Conservation (phyloP, 108 stramenopile genomes). For the Conticribra guillardii region DNA sequence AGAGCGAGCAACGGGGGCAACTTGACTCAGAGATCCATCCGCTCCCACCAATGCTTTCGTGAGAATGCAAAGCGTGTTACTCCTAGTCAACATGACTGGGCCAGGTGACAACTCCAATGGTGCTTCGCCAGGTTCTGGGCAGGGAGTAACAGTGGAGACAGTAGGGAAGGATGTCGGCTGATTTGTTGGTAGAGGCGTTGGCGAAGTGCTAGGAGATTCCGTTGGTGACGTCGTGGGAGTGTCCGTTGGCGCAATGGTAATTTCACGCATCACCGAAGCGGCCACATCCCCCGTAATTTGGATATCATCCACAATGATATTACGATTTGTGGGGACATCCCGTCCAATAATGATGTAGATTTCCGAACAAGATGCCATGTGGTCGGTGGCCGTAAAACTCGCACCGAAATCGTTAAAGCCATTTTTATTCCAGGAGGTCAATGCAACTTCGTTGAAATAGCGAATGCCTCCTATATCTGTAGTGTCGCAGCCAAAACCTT, state of each 20-base stretch:
- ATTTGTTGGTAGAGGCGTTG: constrained; percentile 12
- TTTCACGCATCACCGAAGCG: not conserved
- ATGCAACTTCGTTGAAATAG: constrained; percentile 21
- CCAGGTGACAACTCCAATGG: constrained; percentile 20
- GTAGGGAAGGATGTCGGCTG: constrained; percentile 40
- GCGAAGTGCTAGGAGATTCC: not conserved
- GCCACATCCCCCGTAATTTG: constrained; percentile 21
- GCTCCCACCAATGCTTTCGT: constrained; percentile 25
- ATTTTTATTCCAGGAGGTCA: constrained; percentile 31
- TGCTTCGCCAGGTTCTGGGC: constrained; percentile 11
- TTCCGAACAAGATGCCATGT: constrained; percentile 26
- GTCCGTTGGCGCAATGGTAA: constrained; percentile 27
- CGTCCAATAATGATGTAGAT: constrained; percentile 31
- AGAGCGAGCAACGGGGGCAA: constrained; percentile 51
- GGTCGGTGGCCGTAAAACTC: constrained; percentile 22
- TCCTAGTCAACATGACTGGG: constrained; percentile 29
- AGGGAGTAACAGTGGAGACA: constrained; percentile 24
- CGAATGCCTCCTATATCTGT: constrained; percentile 21
- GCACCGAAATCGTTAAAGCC: constrained; percentile 38
- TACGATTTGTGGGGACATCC: constrained; percentile 25
- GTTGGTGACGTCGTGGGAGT: not conserved
- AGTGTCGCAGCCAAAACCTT: constrained; percentile 36
- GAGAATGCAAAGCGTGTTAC: constrained; percentile 36
- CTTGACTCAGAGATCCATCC: constrained; percentile 24
- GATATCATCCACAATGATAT: constrained; percentile 40